These are phyloP conservation scores for Ophiocordyceps camponoti-saundersi DNA, from an alignment of 2,329 filamentous ascomycete species.

Conservation along the genomic window DNA sequence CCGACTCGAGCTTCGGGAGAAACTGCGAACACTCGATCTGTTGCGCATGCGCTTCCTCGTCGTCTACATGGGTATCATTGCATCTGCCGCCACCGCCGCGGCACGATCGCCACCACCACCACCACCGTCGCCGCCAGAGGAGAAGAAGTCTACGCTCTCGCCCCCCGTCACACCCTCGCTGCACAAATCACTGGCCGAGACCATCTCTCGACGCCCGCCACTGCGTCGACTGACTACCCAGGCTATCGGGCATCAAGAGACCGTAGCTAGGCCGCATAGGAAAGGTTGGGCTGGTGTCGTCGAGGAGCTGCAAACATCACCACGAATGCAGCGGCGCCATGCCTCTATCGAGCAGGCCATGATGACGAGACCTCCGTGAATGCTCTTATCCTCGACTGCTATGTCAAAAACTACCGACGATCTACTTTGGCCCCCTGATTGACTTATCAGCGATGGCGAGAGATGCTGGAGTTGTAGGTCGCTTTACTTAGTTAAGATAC, in stretches of 20 bases:
- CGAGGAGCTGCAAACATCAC: constrained; percentile 42
- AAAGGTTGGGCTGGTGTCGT: constrained; percentile 47
- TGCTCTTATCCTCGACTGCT: neutral
- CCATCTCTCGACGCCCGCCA: constrained; percentile 27
- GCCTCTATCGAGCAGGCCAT: constrained; percentile 45
- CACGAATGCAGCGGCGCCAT: constrained; percentile 42
- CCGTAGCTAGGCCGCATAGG: constrained; percentile 27
- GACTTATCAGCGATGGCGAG: neutral
- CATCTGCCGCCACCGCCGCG: constrained; percentile 13
- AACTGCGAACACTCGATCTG: constrained; percentile 40
- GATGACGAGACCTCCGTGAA: constrained; percentile 13
- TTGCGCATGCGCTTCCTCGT: constrained; percentile 48
- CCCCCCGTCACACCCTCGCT: constrained; percentile 16
- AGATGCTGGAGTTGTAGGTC: constrained; percentile 6
- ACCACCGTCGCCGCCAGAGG: constrained; percentile 13
- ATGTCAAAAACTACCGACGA: neutral
- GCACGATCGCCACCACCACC: constrained; percentile 10
- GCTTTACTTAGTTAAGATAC: constrained; percentile 24
- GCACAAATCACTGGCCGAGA: constrained; percentile 24
- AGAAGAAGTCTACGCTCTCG: constrained; percentile 15
- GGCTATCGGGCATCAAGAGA: constrained; percentile 33
- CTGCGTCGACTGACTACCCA: constrained; percentile 36
- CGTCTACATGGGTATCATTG: constrained; percentile 44
- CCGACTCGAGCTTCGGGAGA: constrained; percentile 35
- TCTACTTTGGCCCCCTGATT: neutral